phyloP scores from a whole-genome alignment of 148 eudicot genomes.

The Silene latifolia region DNA sequence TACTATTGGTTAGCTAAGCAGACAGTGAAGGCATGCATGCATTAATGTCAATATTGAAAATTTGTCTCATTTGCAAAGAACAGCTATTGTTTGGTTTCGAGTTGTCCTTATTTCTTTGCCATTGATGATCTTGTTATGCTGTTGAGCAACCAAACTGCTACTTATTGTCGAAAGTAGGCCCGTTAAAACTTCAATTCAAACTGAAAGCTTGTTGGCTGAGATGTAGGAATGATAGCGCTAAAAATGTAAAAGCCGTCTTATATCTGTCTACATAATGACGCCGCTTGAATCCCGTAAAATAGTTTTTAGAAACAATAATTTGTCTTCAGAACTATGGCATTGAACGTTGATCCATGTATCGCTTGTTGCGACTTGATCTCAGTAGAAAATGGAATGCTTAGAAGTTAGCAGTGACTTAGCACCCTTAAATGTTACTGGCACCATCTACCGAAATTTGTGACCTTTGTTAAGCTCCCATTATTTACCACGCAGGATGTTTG shows the following conservation, averaged over 20 bases:
- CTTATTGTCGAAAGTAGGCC: not conserved
- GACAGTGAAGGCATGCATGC: not conserved
- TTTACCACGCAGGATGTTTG: conserved; percentile 62
- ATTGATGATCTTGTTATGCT: not conserved
- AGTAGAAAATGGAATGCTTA: too few species aligned
- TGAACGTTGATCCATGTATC: not conserved
- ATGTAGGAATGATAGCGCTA: not conserved
- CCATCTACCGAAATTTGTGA: not conserved
- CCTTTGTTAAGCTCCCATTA: not conserved
- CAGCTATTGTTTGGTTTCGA: not conserved
- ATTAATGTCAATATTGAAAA: conserved; percentile 10
- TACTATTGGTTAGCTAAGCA: conserved; percentile 9
- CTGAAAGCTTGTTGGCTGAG: not conserved
- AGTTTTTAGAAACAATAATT: too few species aligned
- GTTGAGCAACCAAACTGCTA: not conserved
- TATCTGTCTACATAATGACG: not conserved
- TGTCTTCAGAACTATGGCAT: not conserved
- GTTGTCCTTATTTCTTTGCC: not conserved
- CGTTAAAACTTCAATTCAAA: not conserved
- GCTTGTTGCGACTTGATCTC: not conserved
- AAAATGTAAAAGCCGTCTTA: not conserved
- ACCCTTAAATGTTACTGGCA: not conserved
- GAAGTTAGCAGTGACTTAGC: too few species aligned
- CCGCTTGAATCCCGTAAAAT: not conserved
- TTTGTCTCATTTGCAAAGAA: not conserved